Evolutionary conservation across 1,139 yeast genomes (phyloP).

Genomic region (Geotrichum histeridarum): DNA sequence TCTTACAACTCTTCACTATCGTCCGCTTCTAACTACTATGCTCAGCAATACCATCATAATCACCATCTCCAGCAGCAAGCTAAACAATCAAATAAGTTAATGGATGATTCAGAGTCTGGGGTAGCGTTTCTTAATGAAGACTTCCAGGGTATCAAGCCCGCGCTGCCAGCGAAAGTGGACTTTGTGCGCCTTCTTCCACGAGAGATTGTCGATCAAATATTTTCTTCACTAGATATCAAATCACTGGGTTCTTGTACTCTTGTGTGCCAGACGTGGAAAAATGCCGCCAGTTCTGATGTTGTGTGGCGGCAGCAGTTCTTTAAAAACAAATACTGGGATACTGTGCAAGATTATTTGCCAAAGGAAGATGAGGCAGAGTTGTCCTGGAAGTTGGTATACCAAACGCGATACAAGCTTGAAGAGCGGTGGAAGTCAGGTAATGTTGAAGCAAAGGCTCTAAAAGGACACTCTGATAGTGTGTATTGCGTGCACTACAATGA

Average conservation of each 20-base stretch:
- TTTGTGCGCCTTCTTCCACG: slow-evolving; percentile 28
- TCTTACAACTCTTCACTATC: slow-evolving; percentile 10
- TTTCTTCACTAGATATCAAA: slow-evolving; percentile 24
- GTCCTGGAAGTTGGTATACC: slow-evolving; percentile 31
- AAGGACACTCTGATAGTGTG: slow-evolving; percentile 38
- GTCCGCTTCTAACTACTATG: slow-evolving; percentile 12
- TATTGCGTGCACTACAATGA: slow-evolving; percentile 38
- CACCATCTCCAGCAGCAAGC: slow-evolving; percentile 5
- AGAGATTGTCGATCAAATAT: slow-evolving; percentile 29
- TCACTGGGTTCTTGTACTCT: slow-evolving; percentile 25
- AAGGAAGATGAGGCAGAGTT: slow-evolving; percentile 1
- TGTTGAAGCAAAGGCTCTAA: slow-evolving; percentile 27
- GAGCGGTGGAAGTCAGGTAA: slow-evolving; percentile 31
- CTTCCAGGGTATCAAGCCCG: background rate
- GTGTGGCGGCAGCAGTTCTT: slow-evolving; percentile 31
- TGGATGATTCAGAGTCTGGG: slow-evolving; percentile 12
- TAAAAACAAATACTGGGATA: slow-evolving; percentile 24
- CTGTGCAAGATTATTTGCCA: slow-evolving; percentile 13
- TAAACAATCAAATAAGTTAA: slow-evolving; percentile 1
- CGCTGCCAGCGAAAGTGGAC: slow-evolving; percentile 20
- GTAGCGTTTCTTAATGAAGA: slow-evolving; percentile 1
- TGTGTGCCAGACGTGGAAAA: slow-evolving; percentile 30
- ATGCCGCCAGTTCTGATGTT: slow-evolving; percentile 23
- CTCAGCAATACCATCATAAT: slow-evolving; percentile 14
- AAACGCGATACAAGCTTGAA: slow-evolving; percentile 30